Percentiles rank a stretch among this genome's conserved stretches.
phyloP scores from a whole-genome alignment of 306 rosid genomes.

The barrel medic (Medicago truncatula) region MtrunA17r5.0-ANR NC_053042.1:56383501-56384000 shows the following conservation, averaged over 20 bases:
- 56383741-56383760: not conserved
- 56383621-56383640: constrained; percentile 72
- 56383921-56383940: constrained; percentile 37
- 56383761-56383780: not conserved
- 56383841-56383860: constrained; percentile 9
- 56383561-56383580: constrained; percentile 98
- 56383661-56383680: not conserved
- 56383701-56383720: not conserved
- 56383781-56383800: not conserved
- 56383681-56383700: not conserved
- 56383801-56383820: not conserved
- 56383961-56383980: constrained; percentile 87
- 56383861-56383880: not conserved
- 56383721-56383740: constrained; percentile 1
- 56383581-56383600: constrained; percentile 94
- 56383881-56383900: not conserved
- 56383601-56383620: constrained; percentile 99
- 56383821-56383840: not conserved
- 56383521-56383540: constrained; percentile 73
- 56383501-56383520: constrained; percentile 83
- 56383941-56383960: constrained; percentile 30
- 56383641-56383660: constrained; percentile 1
- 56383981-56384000: constrained; percentile 99
- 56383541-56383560: constrained; percentile 93
- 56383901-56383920: constrained; percentile 1